Evolutionary conservation across 78 protist genomes (phyloP).

Genomic region (Protostelium mycophagum): DNA sequence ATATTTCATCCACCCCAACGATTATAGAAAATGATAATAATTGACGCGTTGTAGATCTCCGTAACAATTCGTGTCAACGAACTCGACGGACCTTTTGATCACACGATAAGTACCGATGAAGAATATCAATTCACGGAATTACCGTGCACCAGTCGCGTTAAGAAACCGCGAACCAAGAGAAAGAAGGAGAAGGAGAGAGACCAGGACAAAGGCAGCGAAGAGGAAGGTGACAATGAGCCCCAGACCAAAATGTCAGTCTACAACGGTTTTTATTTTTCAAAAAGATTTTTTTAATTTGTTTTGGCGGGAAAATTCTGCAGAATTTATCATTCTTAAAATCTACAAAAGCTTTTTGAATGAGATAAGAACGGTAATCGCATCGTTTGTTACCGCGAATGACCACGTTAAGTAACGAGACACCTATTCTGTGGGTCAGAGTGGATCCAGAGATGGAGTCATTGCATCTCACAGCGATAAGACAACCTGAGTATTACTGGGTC

Average conservation of each 20-base stretch:
- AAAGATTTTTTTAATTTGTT: too few relatives aligned
- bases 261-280: background rate
- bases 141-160: conserved; percentile 31
- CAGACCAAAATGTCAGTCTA: background rate
- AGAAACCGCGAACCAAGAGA: conserved; percentile 45
- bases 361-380: too few relatives aligned
- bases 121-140: conserved; percentile 48
- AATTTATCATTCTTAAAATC: too few relatives aligned
- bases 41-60: conserved; percentile 20
- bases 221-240: background rate
- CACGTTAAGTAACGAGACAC: conserved; percentile 23
- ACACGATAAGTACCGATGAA: conserved; percentile 31
- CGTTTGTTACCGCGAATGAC: too few relatives aligned
- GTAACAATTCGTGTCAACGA: conserved; percentile 29
- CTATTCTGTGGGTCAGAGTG: conserved; percentile 56
- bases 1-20: too few relatives aligned
- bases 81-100: conserved; percentile 51
- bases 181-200: conserved; percentile 39
- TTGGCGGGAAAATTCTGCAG: too few relatives aligned
- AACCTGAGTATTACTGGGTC: conserved; percentile 70
- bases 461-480: conserved; percentile 39
- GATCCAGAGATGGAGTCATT: conserved; percentile 70
- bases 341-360: too few relatives aligned
- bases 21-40: too few relatives aligned
- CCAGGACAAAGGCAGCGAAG: conserved; percentile 18